phyloP scores from a whole-genome alignment of 2,329 filamentous ascomycete genomes.

The Metarhizium robertsii region DNA sequence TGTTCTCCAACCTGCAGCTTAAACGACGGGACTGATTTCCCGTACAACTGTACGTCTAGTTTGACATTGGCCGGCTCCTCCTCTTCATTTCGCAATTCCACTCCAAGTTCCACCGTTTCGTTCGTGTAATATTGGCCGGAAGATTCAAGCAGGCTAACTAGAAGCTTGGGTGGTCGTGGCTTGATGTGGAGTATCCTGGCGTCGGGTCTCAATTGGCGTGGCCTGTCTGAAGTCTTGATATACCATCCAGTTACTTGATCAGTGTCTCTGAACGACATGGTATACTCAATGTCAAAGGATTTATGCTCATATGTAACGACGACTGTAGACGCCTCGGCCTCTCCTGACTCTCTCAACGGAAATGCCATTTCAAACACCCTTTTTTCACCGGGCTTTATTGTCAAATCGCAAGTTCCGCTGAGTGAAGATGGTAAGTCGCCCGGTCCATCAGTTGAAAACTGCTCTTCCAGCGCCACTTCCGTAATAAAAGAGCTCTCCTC shows the following conservation, averaged over 20 bases:
- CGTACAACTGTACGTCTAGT: conserved; percentile 59
- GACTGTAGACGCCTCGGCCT: conserved; percentile 56
- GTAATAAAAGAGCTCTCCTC: conserved; percentile 9
- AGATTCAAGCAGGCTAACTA: conserved; percentile 55
- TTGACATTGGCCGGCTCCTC: conserved; percentile 66
- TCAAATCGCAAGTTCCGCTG: conserved; percentile 52
- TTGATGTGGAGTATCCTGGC: conserved; percentile 59
- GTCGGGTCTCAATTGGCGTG: conserved; percentile 37
- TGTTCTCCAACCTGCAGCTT: conserved; percentile 28
- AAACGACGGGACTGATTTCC: conserved; percentile 41
- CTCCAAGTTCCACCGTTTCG: conserved; percentile 58
- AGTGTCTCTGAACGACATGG: conserved; percentile 40
- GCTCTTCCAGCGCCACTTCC: conserved; percentile 19
- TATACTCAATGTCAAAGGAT: conserved; percentile 58
- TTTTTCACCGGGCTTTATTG: conserved; percentile 55
- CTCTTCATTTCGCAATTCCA: conserved; percentile 74
- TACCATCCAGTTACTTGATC: conserved; percentile 41
- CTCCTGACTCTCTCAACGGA: conserved; percentile 72
- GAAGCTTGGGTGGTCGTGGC: conserved; percentile 87
- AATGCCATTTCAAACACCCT: conserved; percentile 64
- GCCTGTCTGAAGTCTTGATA: conserved; percentile 30
- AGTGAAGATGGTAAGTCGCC: conserved; percentile 29
- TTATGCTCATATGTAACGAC: conserved; percentile 54
- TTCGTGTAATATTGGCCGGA: conserved; percentile 75
- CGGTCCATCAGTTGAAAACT: conserved; percentile 12